Base-by-base conservation (phyloP, 352 stramenopile genomes). In the Phytophthora hybrid region DNA sequence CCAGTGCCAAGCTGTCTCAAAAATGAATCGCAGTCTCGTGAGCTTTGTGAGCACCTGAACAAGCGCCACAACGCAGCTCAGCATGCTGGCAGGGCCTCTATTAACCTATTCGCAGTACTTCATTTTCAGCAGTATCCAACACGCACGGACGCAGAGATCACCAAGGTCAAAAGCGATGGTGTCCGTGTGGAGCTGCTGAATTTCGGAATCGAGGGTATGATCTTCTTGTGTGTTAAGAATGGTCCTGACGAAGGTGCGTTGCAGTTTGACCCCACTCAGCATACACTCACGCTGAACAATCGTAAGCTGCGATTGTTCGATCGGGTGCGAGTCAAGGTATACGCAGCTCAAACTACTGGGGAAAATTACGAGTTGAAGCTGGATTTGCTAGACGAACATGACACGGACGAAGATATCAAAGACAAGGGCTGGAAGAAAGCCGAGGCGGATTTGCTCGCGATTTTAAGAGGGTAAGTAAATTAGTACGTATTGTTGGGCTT, bases 31-130 rank as follows among this genome's bases (percentile, higher is more conserved):
- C 16, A 98, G 65, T 56, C 99, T 37, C 93, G 98, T 66, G 94
- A 98, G 72, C 84, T 99, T 21, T 93, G 89, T 31, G 91, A 98
- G 46, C 98, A 98, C 76, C 96, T 99, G 74, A 99, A 99, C 81
- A 82, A 92, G 21, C 86, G 97, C 34, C 95, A 99, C 80, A 96
- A 47, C 39, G 92, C 95, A 10, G 97, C 97, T 23, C 97, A 99
- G 77, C 74, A 99, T 11, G 97, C 97, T 34, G 95, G 97, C 32
- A 83, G 98, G 63, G 97, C 94, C 10, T 99, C 93, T 49, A 94
- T 99, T 9, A 93, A 91, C 51, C 78, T 99, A 41, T 94, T 99
- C 77, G 99, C 97, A 59, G 64, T 98, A 11, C 90, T 99, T 52
- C 99, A 99, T 81, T 99, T 99, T 82, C 66, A 85, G 61, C 78